Evolutionary conservation across 176 grass and related monocot genomes (phyloP).

Genomic region (Oryza meridionalis): DNA sequence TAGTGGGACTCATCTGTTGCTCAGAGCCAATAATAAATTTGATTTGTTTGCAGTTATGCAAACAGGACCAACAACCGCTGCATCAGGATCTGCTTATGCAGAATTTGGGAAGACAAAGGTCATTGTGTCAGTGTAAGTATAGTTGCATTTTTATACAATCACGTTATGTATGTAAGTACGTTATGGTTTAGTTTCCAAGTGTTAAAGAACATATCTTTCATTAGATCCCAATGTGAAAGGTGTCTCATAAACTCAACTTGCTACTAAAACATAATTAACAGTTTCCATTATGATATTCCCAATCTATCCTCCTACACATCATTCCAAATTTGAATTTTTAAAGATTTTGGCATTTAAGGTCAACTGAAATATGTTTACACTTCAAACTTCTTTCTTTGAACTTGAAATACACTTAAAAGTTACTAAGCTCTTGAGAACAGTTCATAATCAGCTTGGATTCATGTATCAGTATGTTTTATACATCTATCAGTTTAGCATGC

Average conservation of each 20-base stretch:
- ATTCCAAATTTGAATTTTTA: slow-evolving; percentile 1
- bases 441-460: neutral
- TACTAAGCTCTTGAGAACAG: neutral
- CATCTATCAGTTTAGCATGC: neutral
- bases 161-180: neutral
- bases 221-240: neutral
- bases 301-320: neutral
- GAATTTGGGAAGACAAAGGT: slow-evolving; percentile 94
- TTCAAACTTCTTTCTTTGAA: neutral
- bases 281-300: neutral
- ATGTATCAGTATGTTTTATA: neutral
- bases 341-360: neutral
- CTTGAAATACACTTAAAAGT: neutral
- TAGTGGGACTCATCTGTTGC: neutral
- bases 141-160: neutral
- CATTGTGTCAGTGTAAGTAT: slow-evolving; percentile 93
- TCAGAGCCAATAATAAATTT: neutral
- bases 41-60: slow-evolving; percentile 66
- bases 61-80: slow-evolving; percentile 70
- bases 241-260: neutral
- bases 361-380: slow-evolving; percentile 8
- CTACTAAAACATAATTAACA: neutral
- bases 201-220: neutral
- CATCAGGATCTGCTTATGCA: slow-evolving; percentile 92
- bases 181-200: slow-evolving; percentile 8